Evolutionary conservation across 257 asterid species (phyloP).

Genomic region (Solanum megistacrolobum): DNA sequence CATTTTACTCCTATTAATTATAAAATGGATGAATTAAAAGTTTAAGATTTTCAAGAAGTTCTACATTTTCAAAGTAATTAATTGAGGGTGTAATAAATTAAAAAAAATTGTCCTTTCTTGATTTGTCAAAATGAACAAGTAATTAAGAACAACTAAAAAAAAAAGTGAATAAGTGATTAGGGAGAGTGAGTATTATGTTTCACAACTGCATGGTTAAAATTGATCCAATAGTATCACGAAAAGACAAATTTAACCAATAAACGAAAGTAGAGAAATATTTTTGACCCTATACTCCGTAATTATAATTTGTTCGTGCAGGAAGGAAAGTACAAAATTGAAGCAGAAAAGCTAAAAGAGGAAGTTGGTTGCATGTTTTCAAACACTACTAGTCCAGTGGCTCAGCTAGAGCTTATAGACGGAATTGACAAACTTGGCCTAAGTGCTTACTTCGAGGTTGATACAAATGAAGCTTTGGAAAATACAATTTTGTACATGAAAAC

Average conservation of each 20-base stretch:
- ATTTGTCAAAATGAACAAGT: too few relatives aligned
- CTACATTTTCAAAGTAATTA: too few relatives aligned
- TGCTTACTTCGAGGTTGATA: constrained; percentile 31
- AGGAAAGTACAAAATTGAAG: constrained; percentile 14
- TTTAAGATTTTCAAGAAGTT: too few relatives aligned
- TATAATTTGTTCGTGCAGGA: constrained; percentile 12
- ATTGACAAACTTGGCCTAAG: constrained; percentile 12
- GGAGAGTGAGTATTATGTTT: too few relatives aligned
- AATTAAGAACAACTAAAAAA: too few relatives aligned
- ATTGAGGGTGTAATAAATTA: too few relatives aligned
- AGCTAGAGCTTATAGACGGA: background rate
- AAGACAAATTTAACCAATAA: background rate
- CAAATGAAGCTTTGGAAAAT: background rate
- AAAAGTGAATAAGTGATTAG: too few relatives aligned
- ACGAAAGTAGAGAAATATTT: too few relatives aligned
- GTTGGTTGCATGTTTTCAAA: background rate
- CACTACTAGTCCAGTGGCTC: background rate
- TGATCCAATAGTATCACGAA: too few relatives aligned
- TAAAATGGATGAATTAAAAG: too few relatives aligned
- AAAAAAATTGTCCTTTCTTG: too few relatives aligned
- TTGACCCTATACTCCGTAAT: background rate
- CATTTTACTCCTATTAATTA: too few relatives aligned
- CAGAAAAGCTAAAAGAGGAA: constrained; percentile 27
- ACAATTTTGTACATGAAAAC: background rate
- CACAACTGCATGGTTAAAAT: background rate